Evolutionary conservation across 129 eudicot species (phyloP).

Genomic region (Tagetes patula): DNA sequence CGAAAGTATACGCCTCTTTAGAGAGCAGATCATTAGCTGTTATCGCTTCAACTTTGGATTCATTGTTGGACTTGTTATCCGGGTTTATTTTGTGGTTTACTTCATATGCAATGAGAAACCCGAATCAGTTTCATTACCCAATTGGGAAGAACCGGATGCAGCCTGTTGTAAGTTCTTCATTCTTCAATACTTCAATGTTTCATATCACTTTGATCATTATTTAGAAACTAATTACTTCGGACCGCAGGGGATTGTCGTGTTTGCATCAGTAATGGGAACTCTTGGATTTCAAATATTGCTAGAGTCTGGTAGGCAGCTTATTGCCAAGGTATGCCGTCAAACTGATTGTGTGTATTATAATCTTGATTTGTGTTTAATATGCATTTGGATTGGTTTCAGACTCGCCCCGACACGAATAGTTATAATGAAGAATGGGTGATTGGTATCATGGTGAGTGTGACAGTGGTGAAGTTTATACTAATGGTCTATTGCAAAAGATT

Average conservation of each 20-base stretch:
- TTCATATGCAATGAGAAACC: slow-evolving; percentile 75
- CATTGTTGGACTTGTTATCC: slow-evolving; percentile 78
- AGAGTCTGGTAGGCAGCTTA: slow-evolving; percentile 66
- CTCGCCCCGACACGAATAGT: slow-evolving; percentile 47
- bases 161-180: slow-evolving; percentile 65
- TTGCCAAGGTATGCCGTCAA: slow-evolving; percentile 48
- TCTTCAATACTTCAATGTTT: background rate
- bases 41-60: slow-evolving; percentile 89
- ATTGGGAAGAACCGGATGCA: slow-evolving; percentile 95
- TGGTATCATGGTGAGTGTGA: slow-evolving; percentile 78
- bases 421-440: slow-evolving; percentile 73
- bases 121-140: slow-evolving; percentile 87
- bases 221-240: slow-evolving; percentile 5
- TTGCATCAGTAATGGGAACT: slow-evolving; percentile 97
- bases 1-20: slow-evolving; percentile 80
- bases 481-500: slow-evolving; percentile 75
- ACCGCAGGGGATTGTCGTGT: slow-evolving; percentile 83
- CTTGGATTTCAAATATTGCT: slow-evolving; percentile 83
- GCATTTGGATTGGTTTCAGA: slow-evolving; percentile 32
- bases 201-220: background rate
- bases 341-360: background rate
- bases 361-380: background rate
- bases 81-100: slow-evolving; percentile 96
- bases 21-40: slow-evolving; percentile 91
- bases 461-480: slow-evolving; percentile 65